Percentiles rank a stretch among this genome's conserved stretches.
These are phyloP conservation scores for Elongisporangium prolatum DNA, from an alignment of 352 stramenopile species.

Conservation along the genomic window DNA sequence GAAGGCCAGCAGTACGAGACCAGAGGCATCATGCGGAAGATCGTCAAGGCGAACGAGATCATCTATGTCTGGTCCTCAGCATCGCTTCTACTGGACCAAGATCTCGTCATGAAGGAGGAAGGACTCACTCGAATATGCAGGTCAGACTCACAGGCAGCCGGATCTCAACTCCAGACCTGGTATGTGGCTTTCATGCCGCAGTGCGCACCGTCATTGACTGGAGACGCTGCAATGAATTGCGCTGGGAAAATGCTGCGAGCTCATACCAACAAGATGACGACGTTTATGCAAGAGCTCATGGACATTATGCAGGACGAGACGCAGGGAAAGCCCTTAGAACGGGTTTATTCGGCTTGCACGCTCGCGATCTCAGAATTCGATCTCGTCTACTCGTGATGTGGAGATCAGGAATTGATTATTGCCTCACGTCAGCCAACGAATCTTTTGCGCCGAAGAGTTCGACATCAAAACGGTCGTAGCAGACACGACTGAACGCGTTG, in stretches of 20 bases:
- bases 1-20: neutral
- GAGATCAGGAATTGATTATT: no score
- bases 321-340: neutral
- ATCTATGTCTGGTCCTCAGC: neutral
- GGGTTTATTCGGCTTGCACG: neutral
- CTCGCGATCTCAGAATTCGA: no score
- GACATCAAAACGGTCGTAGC: no score
- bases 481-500: no score
- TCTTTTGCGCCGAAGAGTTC: no score
- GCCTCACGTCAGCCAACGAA: no score
- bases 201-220: neutral
- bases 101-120: neutral
- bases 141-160: no score
- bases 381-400: no score
- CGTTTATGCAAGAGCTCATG: neutral
- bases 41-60: neutral
- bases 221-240: neutral
- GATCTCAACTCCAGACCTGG: neutral
- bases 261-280: neutral
- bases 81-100: neutral
- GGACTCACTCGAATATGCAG: neutral
- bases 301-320: neutral
- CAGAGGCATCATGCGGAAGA: neutral
- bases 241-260: neutral
- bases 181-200: neutral